Conservation (phyloP, 371 early-diverging fungal genomes). For the Rhizopus delemar region DNA sequence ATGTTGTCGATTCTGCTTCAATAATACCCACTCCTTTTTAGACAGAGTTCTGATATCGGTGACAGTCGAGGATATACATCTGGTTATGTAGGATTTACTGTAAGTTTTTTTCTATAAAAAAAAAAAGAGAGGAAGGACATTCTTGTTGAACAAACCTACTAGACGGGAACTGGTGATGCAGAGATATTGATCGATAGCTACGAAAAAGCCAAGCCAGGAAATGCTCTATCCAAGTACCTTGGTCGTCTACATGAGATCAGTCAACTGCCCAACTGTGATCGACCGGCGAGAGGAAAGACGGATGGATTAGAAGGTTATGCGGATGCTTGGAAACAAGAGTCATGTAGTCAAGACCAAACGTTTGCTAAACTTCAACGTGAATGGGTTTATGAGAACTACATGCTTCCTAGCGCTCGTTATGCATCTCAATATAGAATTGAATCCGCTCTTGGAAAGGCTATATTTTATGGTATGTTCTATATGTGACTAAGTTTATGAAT, state of each 20-base stretch:
- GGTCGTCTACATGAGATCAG: constrained; percentile 28
- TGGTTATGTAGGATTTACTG: constrained; percentile 60
- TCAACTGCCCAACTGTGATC: constrained; percentile 31
- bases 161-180: constrained; percentile 58
- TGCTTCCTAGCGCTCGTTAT: constrained; percentile 39
- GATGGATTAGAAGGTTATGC: constrained; percentile 28
- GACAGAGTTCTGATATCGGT: constrained; percentile 36
- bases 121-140: not conserved
- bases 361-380: constrained; percentile 34
- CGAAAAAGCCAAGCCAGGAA: constrained; percentile 27
- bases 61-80: constrained; percentile 45
- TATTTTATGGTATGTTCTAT: constrained; percentile 40
- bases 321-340: constrained; percentile 35
- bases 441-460: constrained; percentile 38
- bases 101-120: constrained; percentile 5
- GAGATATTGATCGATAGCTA: constrained; percentile 43
- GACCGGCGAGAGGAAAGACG: constrained; percentile 20
- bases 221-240: constrained; percentile 26
- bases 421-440: constrained; percentile 32
- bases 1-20: not conserved
- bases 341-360: constrained; percentile 21
- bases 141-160: not conserved
- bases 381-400: constrained; percentile 34
- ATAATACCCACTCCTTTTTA: constrained; percentile 1
- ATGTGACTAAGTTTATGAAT: not conserved